Base-by-base conservation (phyloP, 257 asterid genomes). In the Verbascum thapsus region DNA sequence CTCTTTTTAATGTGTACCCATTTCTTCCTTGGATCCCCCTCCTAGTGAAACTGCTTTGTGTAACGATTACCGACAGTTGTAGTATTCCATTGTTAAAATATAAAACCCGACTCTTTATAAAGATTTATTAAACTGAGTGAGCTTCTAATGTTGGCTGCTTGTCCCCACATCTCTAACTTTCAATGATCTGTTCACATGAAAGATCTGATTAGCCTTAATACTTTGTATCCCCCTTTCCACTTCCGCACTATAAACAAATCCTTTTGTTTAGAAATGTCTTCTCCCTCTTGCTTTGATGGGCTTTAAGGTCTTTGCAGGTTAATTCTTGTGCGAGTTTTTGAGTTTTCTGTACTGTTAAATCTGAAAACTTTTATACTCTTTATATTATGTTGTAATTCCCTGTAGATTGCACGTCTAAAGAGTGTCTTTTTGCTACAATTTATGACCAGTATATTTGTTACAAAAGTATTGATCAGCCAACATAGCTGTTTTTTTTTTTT, bases 351-450 rank as follows among this genome's bases (percentile, higher is more conserved):
- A 15, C 12, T 18, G 7, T 5, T 8, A 23, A 15, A 10, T 35
- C 47, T 8, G 53, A 12, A 32, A 5, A 26, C 7, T 30, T 54
- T 30, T 54, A 12, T 6, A 47, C 17, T 19, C 42, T 59, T 16
- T n/a, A 22, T 58, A 61, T 48, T 58, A 0, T 58, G 26, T 0
- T 32, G 47, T 18, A 44, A 10, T n/a, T 23, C 42, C 42, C 22
- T 10, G 26, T 35, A 8, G 65, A 32, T 53, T 67, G 61, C 66
- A 8, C 20, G 15, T 19, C 41, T 26, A 42, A 18, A 40, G 43
- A 16, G 35, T 12, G 39, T 7, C 44, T 40, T 64, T 16, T 15
- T 58, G 5, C 7, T 54, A 10, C 20, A 12, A 22, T 15, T 58
- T 52, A 53, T 37, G 15, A 32, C 48, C 35, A 13, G 49, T 16